These are phyloP conservation scores for Metahyphopichia silvanorum DNA, from an alignment of 805 yeast genomes.

Conservation along the genomic window DNA sequence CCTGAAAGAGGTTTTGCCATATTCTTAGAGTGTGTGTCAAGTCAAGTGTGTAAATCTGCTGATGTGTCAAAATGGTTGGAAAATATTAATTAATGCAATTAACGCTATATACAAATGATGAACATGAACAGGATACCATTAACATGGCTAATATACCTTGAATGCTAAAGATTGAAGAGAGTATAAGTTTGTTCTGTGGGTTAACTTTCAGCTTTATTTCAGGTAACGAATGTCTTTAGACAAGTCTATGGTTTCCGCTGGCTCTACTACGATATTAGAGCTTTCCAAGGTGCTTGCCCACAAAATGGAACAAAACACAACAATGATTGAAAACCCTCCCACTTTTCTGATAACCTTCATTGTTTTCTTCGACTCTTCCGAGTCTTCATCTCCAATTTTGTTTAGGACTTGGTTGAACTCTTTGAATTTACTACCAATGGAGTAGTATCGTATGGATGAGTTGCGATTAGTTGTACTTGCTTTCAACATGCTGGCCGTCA, in stretches of 20 bases:
- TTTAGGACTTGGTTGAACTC: slow-evolving; percentile 21
- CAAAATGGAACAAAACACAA: slow-evolving; percentile 23
- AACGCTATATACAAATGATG: too few relatives aligned
- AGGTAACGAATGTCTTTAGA: slow-evolving; percentile 1
- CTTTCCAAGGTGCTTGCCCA: slow-evolving; percentile 22
- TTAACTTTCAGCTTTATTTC: not conserved
- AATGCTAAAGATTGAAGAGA: too few relatives aligned
- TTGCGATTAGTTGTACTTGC: too few relatives aligned
- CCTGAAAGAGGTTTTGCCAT: too few relatives aligned
- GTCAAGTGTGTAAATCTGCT: too few relatives aligned
- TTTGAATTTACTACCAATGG: slow-evolving; percentile 14
- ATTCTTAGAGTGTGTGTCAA: too few relatives aligned
- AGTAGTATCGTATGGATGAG: slow-evolving; percentile 6
- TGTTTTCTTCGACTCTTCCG: slow-evolving; percentile 25
- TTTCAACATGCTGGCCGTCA: too few relatives aligned
- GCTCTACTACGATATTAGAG: slow-evolving; percentile 7
- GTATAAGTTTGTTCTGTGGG: too few relatives aligned
- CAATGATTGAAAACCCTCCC: slow-evolving; percentile 24
- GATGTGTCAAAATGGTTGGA: too few relatives aligned
- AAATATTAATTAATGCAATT: too few relatives aligned
- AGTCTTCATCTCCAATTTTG: slow-evolving; percentile 31
- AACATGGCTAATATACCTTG: too few relatives aligned
- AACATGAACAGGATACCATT: too few relatives aligned
- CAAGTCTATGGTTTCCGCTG: slow-evolving; percentile 2
- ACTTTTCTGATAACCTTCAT: slow-evolving; percentile 17